These are phyloP conservation scores for Triticum timopheevii DNA, from an alignment of 176 grass and related monocot species.

Conservation along the genomic window DNA sequence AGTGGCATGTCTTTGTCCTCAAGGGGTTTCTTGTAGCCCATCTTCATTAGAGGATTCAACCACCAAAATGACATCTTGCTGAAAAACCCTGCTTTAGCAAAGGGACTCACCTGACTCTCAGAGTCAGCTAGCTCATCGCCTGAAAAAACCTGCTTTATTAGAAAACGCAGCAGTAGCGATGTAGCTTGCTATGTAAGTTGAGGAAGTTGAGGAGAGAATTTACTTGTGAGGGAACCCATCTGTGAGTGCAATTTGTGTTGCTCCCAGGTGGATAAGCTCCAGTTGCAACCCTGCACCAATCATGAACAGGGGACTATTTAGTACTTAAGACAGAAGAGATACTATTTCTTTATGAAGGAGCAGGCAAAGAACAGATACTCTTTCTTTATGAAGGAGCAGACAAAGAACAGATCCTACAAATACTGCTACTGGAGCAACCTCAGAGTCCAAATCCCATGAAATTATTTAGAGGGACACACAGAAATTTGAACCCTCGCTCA, in stretches of 20 bases:
- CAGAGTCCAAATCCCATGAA: too few relatives aligned
- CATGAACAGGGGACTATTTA: too few relatives aligned
- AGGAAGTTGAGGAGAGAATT: not conserved
- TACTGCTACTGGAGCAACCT: not conserved
- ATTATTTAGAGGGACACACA: too few relatives aligned
- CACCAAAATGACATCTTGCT: slow-evolving; percentile 84
- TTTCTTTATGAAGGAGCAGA: not conserved
- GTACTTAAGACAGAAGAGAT: not conserved
- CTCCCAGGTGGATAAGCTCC: not conserved
- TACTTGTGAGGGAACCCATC: not conserved
- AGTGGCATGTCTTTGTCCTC: slow-evolving; percentile 84
- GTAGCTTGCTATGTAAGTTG: slow-evolving; percentile 10
- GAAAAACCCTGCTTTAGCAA: slow-evolving; percentile 59
- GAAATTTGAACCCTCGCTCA: too few relatives aligned
- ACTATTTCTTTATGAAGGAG: too few relatives aligned
- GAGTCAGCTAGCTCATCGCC: slow-evolving; percentile 14
- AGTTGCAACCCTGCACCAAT: not conserved
- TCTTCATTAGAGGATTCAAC: slow-evolving; percentile 83
- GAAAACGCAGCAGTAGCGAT: too few relatives aligned
- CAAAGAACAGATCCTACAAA: not conserved
- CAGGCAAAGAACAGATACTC: not conserved
- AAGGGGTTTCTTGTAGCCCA: slow-evolving; percentile 70
- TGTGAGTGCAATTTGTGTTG: not conserved
- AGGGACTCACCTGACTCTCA: slow-evolving; percentile 36
- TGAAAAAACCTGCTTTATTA: not conserved